Base-by-base conservation (phyloP, 768 basidiomycete genomes). In the Suillus americanus region DNA sequence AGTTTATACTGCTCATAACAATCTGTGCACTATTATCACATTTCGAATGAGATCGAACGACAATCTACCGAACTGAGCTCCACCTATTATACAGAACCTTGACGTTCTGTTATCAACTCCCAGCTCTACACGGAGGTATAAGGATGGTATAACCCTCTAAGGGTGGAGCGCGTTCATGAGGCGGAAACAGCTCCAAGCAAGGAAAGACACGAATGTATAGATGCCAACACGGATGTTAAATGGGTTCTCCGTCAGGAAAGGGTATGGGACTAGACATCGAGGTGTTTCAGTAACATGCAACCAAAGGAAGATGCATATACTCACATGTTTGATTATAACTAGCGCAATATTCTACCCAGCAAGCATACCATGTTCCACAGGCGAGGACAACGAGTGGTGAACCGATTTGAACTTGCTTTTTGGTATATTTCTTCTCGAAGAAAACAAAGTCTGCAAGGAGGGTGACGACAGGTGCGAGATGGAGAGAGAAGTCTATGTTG, bases 311-410 rank as follows among this genome's bases (percentile, higher is more conserved):
- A 13, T 18, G 10, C 37, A 6, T n/a, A 20, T 14, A 82, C 87
- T 76, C 66, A 91, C 89, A 92, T 3, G 70, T 72, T 6, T 84
- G 85, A 65, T 91, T 92, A 72, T 78, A 81, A 8, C 71, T 75
- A 0, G 87, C 87, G 66, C 86, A 89, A 67, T 85, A 84, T 69
- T 95, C 93, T 2, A 86, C 85, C 82, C 89, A 92, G 12, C 72
- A 74, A 0, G 78, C 77, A 67, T 95, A 95, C 77, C 83, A 82
- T 16, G 78, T 28, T 9, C 79, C 71, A 50, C 77, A 79, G 0
- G 73, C 46, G 59, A 69, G 20, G 38, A 69, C 23, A 16, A 41
- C 60, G 1, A 35, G 51, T 0, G 76, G 76, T 0, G 73, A 68
- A 3, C 50, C 65, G 43, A 41, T 71, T 38, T 30, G 62, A 18